Conservation (phyloP, 2,329 filamentous ascomycete species). For the Sordariomycetes sp. region DNA sequence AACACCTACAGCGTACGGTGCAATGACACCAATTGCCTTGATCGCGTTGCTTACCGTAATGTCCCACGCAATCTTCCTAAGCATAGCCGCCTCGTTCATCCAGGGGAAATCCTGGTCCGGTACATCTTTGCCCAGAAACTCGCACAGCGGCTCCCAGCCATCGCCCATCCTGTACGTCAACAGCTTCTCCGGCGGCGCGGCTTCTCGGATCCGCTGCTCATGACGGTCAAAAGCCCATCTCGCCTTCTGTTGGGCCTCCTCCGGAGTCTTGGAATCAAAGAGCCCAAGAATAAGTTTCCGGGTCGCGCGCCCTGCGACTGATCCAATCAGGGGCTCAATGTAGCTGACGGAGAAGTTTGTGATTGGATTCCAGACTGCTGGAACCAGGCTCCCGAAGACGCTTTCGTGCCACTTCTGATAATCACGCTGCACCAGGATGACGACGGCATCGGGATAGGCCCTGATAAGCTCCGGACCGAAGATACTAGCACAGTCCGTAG, state of each 20-base stretch:
- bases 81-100: conserved; percentile 13
- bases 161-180: conserved; percentile 19
- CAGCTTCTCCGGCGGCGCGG: conserved; percentile 12
- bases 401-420: conserved; percentile 21
- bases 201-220: conserved; percentile 15
- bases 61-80: conserved; percentile 3
- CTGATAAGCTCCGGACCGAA: conserved; percentile 18
- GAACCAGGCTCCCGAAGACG: conserved; percentile 17
- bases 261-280: conserved; percentile 11
- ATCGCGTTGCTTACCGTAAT: conserved; percentile 1
- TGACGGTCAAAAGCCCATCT: conserved; percentile 18
- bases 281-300: conserved; percentile 18
- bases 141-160: conserved; percentile 26
- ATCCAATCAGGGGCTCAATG: conserved; percentile 21
- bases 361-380: conserved; percentile 11
- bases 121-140: conserved; percentile 21
- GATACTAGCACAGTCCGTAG: conserved; percentile 17
- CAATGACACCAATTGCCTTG: neutral
- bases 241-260: conserved; percentile 13
- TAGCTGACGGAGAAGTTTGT: conserved; percentile 9
- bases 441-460: conserved; percentile 22
- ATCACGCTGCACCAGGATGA: conserved; percentile 19
- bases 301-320: conserved; percentile 11
- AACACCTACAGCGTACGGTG: conserved; percentile 3
- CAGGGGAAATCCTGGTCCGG: conserved; percentile 20